Evolutionary conservation across 2,329 filamentous ascomycete genomes (phyloP).

Genomic region (Cercospora sojina): DNA sequence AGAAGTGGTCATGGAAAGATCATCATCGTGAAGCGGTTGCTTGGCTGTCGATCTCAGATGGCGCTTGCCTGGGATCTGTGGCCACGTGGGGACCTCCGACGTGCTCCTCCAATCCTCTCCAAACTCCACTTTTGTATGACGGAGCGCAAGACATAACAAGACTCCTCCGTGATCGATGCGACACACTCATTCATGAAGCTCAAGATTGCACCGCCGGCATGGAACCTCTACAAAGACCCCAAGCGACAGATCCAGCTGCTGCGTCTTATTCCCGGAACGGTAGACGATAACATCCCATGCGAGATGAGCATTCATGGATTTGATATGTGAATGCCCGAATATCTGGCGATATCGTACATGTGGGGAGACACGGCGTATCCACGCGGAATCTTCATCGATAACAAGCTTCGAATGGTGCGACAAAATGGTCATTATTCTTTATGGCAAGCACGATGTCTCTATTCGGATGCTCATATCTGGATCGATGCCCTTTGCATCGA

Average conservation of each 20-base stretch:
- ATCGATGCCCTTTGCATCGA: constrained; percentile 21
- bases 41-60: not conserved
- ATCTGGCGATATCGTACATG: constrained; percentile 2
- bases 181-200: too few relatives aligned
- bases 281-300: not conserved
- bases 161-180: too few relatives aligned
- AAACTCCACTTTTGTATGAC: too few relatives aligned
- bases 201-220: not conserved
- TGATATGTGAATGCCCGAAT: not conserved
- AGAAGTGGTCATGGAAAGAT: not conserved
- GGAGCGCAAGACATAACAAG: too few relatives aligned
- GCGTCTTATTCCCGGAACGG: not conserved
- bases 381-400: not conserved
- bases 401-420: not conserved
- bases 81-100: not conserved
- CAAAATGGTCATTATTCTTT: not conserved
- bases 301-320: not conserved
- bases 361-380: not conserved
- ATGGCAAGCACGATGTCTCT: constrained; percentile 1
- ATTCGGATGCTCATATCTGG: constrained; percentile 10
- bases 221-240: not conserved
- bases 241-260: not conserved
- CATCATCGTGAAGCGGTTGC: not conserved
- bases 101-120: too few relatives aligned
- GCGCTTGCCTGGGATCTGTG: not conserved